Conservation (phyloP, 306 rosid genomes). For the Glycine tomentella region DNA sequence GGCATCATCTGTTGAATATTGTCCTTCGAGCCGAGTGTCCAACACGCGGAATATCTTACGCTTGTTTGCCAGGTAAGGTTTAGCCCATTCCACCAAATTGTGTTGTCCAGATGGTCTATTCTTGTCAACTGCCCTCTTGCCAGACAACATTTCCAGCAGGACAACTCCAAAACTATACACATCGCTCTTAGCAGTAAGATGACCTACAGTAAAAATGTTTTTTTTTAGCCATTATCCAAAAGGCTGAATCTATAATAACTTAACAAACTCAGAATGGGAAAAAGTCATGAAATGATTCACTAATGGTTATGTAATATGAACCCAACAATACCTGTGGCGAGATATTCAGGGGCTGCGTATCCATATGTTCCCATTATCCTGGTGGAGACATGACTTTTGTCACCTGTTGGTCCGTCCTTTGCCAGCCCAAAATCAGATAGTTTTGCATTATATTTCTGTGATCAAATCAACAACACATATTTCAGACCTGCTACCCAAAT, state of each 20-base stretch:
- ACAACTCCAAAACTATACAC: slow-evolving; percentile 79
- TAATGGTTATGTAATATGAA: slow-evolving; percentile 3
- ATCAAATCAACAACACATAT: slow-evolving; percentile 31
- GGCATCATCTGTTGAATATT: slow-evolving; percentile 63
- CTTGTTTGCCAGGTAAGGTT: slow-evolving; percentile 53
- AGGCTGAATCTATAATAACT: background rate
- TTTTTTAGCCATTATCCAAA: background rate
- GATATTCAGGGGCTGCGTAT: slow-evolving; percentile 77
- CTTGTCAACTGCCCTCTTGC: slow-evolving; percentile 68
- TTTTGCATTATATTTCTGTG: slow-evolving; percentile 65
- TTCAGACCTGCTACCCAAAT: slow-evolving; percentile 26
- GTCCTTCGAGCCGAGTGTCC: slow-evolving; percentile 71
- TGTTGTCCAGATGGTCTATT: slow-evolving; percentile 65
- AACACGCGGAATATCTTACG: slow-evolving; percentile 52
- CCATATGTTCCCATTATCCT: slow-evolving; percentile 70
- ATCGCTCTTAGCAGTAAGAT: slow-evolving; percentile 64
- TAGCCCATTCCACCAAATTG: slow-evolving; percentile 69
- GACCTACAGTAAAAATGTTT: slow-evolving; percentile 51
- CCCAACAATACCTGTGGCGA: slow-evolving; percentile 59
- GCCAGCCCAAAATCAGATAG: slow-evolving; percentile 79
- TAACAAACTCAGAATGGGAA: background rate
- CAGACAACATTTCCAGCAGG: slow-evolving; percentile 67
- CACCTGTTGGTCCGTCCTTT: slow-evolving; percentile 70
- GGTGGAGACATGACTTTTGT: slow-evolving; percentile 67
- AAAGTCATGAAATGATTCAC: background rate